Evolutionary conservation across 805 yeast genomes (phyloP).

Genomic region (Starmerella vaccinii): DNA sequence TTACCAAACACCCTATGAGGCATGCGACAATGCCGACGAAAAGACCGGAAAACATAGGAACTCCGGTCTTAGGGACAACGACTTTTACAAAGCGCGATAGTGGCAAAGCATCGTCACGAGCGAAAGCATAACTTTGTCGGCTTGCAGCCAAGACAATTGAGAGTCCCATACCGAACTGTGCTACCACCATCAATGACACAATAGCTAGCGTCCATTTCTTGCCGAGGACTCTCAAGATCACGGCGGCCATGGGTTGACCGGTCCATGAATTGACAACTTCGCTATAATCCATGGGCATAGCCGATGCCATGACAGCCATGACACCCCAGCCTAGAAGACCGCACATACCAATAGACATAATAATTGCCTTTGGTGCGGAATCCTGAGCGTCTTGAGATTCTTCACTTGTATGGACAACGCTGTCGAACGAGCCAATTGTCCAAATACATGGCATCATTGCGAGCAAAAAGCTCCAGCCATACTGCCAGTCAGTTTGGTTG

Average conservation of each 20-base stretch:
- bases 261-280: conserved; percentile 36
- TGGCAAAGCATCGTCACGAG: conserved; percentile 72
- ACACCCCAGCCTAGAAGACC: conserved; percentile 50
- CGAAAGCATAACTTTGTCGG: conserved; percentile 65
- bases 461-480: conserved; percentile 47
- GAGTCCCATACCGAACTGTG: conserved; percentile 59
- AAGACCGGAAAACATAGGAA: conserved; percentile 55
- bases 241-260: conserved; percentile 57
- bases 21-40: conserved; percentile 43
- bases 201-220: conserved; percentile 55
- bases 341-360: conserved; percentile 49
- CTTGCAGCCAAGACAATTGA: conserved; percentile 55
- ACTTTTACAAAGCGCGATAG: conserved; percentile 44
- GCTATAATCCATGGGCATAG: conserved; percentile 36
- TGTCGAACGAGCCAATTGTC: conserved; percentile 71
- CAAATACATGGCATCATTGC: conserved; percentile 60
- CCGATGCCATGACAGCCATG: conserved; percentile 43
- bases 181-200: conserved; percentile 46
- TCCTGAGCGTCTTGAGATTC: conserved; percentile 54
- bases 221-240: conserved; percentile 52
- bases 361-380: conserved; percentile 57
- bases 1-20: conserved; percentile 46
- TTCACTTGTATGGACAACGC: conserved; percentile 63
- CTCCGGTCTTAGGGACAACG: conserved; percentile 46
- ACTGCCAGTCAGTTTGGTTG: conserved; percentile 46